Base-by-base conservation (phyloP, 352 stramenopile genomes). In the Thalassiosira oceanica region DNA sequence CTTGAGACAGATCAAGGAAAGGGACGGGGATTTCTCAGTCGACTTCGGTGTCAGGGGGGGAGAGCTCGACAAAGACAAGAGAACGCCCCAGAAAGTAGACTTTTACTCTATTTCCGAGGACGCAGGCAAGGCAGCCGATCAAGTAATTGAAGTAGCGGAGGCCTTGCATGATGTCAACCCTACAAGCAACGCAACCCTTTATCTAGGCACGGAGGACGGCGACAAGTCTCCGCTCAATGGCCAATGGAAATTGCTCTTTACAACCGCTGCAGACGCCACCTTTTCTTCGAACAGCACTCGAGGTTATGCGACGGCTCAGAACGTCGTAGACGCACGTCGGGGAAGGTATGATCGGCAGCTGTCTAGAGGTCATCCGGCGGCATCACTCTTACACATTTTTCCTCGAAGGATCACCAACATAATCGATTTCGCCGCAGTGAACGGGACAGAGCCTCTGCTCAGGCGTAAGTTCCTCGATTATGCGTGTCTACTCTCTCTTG, bases 1-100 rank as follows among this genome's bases (percentile, higher is more conserved):
- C 31, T n/a, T 37, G 7, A 8, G 39, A 48, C 11, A 48, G 7
- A 21, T 79, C 5, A 41, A 87, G 56, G 63, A 73, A 27, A 39
- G 52, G 13, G 80, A 86, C 49, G 80, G 80, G 20, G 61, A 78
- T 43, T 69, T 84, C 31, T 51, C 55, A 15, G 54, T 88, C n/a
- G 77, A 86, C 27, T 86, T 85, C 58, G 80, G 80, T 16, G 70
- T 85, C 2, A 85, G 79, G 27, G 80, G 80, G 0, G 80, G 80
- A 11, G 80, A 88, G 53, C 37, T 88, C 3, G 70, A 86, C 42
- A 62, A 60, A 28, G 83, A 71, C 37, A 69, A 48, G 0, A 57
- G 78, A 29, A 67, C 70, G 11, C 81, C 81, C 13, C 50, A 74
- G 61, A 83, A 84, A 56, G 60, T 86, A 0, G 55, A 83, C 45